A percentile compares a stretch with the other conserved stretches of the same genome.
Conservation (phyloP, 2,329 filamentous ascomycete species). For the Daldinia sp. region DNA sequence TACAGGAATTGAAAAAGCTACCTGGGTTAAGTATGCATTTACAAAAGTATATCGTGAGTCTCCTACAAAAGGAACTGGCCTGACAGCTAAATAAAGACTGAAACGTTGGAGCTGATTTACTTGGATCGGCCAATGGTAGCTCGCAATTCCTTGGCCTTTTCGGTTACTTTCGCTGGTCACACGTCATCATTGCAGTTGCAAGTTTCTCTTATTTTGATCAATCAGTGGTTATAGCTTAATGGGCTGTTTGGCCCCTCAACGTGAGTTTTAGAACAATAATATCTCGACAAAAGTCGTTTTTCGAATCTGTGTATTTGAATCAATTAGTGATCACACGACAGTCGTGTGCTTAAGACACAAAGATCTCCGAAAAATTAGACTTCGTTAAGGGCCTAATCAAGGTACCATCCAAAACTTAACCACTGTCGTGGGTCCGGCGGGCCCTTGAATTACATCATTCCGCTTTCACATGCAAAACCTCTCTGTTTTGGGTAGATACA, state of each 20-base stretch:
- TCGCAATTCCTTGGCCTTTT: conserved; percentile 28
- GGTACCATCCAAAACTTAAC: conserved; percentile 12
- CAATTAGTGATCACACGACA: conserved; percentile 25
- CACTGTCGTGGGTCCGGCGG: background rate
- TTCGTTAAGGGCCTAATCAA: conserved; percentile 9
- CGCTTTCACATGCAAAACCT: conserved; percentile 16
- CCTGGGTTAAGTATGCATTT: too few species aligned
- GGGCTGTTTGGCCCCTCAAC: too few species aligned
- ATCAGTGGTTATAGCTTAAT: background rate
- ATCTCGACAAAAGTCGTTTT: background rate
- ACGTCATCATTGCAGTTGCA: conserved; percentile 30
- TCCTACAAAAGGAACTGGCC: conserved; percentile 1
- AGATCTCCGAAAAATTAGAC: conserved; percentile 2
- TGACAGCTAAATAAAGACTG: conserved; percentile 5
- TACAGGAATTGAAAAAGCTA: background rate
- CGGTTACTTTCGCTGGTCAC: conserved; percentile 16
- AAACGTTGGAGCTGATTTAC: background rate
- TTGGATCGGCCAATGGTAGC: conserved; percentile 22
- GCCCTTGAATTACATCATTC: conserved; percentile 35
- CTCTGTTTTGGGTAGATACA: background rate
- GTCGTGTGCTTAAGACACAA: conserved; percentile 28
- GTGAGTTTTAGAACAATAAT: background rate
- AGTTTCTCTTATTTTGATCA: background rate
- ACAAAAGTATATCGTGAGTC: background rate
- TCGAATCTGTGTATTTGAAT: background rate